Percentiles rank a stretch among this genome's conserved stretches.
Evolutionary conservation across 148 eudicot species (phyloP).

Genomic region (Diospyros kaki): DNA sequence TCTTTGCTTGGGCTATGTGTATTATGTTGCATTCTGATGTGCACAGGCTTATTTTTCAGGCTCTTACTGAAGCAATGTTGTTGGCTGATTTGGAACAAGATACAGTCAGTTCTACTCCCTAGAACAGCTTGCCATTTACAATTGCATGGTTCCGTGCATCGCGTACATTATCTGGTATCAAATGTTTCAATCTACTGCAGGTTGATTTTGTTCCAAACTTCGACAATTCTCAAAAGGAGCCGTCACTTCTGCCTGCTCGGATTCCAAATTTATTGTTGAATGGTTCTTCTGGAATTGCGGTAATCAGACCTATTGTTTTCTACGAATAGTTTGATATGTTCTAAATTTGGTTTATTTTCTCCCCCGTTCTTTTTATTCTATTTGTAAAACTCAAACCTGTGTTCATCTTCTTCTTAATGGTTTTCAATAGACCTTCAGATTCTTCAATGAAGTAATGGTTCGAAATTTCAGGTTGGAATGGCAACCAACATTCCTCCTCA

Average conservation of each 20-base stretch:
- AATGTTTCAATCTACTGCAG: slow-evolving; percentile 36
- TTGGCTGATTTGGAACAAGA: slow-evolving; percentile 89
- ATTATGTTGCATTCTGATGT: background rate
- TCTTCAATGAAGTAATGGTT: slow-evolving; percentile 1
- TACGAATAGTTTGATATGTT: slow-evolving; percentile 6
- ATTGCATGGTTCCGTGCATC: background rate
- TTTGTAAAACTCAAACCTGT: no score
- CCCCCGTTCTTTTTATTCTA: background rate
- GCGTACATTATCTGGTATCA: background rate
- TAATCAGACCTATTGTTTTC: slow-evolving; percentile 23
- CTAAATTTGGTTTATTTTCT: background rate
- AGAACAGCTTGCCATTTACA: background rate
- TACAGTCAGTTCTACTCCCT: slow-evolving; percentile 54
- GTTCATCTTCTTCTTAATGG: background rate
- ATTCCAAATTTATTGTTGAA: slow-evolving; percentile 79
- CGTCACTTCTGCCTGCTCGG: slow-evolving; percentile 83
- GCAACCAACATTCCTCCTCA: slow-evolving; percentile 99
- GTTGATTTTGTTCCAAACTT: slow-evolving; percentile 93
- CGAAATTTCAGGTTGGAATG: slow-evolving; percentile 79
- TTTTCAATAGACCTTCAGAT: background rate
- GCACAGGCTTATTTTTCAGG: slow-evolving; percentile 46
- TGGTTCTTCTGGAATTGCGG: slow-evolving; percentile 99
- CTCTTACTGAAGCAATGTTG: slow-evolving; percentile 89
- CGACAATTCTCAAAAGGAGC: slow-evolving; percentile 91
- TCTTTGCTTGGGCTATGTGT: background rate